Evolutionary conservation across 306 rosid genomes (phyloP), one percentile per base, ranked within the genome.

Genomic region (Quillaja saponaria): DNA sequence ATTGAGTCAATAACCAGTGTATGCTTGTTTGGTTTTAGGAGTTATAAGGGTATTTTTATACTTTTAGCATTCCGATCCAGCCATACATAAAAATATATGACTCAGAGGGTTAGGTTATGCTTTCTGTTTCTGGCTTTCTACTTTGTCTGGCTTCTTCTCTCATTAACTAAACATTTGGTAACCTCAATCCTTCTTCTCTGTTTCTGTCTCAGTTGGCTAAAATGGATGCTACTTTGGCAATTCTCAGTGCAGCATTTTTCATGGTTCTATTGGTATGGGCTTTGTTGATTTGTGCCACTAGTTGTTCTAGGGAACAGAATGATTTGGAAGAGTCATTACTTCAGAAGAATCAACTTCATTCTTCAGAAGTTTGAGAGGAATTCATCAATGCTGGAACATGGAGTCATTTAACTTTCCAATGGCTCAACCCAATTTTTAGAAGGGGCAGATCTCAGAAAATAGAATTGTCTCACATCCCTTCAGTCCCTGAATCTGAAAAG

Each of bases 351-450:
- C 53, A 34, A 31, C 65, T 71, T 62, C 16, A 6, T 64, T 67
- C 18, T 7, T 6, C 13, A 13, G 52, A 63, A 20, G 64, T 63
- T n/a, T 72, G 61, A 57, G 74, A 53, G 48, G 60, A 55, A 17
- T 88, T 79, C 58, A 13, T 57, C 3, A 61, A 60, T 21, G 84
- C 95, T 44, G 74, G 90, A 19, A 6, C 73, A 13, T 92, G 96
- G 96, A 84, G 92, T 60, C 80, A 80, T 33, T 68, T 84, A 41
- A 78, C 94, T 7, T 88, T 88, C 55, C 78, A 64, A 37, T 91
- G 97, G 98, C 44, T 92, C 67, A 92, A 92, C 19, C 89, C 89
- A 1, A 83, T 88, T 58, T 92, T 92, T 6, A 73, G 19, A 55
- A 80, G 49, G 48, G 96, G 96, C 34, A 65, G 91, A 68, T 12